A percentile compares a stretch with the other conserved stretches of the same genome.
Evolutionary conservation across 371 early-diverging fungal species (phyloP).

Genomic region (Zancudomyces culisetae): DNA sequence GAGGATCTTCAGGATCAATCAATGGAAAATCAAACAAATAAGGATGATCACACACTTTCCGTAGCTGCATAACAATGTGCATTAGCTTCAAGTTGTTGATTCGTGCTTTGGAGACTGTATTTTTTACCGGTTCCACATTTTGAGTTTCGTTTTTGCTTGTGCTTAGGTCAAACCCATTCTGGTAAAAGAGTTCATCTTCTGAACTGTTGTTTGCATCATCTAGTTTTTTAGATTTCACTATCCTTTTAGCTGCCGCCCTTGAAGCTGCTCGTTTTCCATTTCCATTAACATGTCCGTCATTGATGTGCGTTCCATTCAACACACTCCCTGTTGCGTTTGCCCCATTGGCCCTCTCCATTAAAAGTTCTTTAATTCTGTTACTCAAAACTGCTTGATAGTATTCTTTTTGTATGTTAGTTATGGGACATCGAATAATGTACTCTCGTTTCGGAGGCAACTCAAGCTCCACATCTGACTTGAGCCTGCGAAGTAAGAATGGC

Average conservation of each 20-base stretch:
- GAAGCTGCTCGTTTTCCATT: background rate
- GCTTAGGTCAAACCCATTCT: too few species aligned
- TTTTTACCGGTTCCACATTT: background rate
- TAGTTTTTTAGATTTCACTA: background rate
- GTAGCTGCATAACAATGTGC: slow-evolving; percentile 64
- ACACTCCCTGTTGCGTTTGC: background rate
- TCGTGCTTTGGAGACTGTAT: background rate
- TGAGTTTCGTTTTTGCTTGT: background rate
- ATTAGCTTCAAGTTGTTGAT: slow-evolving; percentile 4
- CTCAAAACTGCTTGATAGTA: slow-evolving; percentile 64
- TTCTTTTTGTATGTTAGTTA: slow-evolving; percentile 59
- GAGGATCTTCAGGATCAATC: slow-evolving; percentile 15
- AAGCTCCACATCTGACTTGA: slow-evolving; percentile 90
- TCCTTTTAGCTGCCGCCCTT: background rate
- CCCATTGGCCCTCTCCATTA: slow-evolving; percentile 14
- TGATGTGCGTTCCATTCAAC: background rate
- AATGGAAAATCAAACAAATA: slow-evolving; percentile 68
- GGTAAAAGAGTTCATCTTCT: background rate
- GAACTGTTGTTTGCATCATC: background rate
- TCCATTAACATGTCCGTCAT: background rate
- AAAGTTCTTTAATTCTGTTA: slow-evolving; percentile 47
- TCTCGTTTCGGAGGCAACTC: slow-evolving; percentile 79
- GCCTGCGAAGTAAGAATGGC: slow-evolving; percentile 84
- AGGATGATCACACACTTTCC: slow-evolving; percentile 92
- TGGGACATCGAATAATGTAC: slow-evolving; percentile 64